Evolutionary conservation across 2,329 filamentous ascomycete genomes (phyloP), one percentile per base, ranked within the genome.

Genomic region (Madurella fahalii): DNA sequence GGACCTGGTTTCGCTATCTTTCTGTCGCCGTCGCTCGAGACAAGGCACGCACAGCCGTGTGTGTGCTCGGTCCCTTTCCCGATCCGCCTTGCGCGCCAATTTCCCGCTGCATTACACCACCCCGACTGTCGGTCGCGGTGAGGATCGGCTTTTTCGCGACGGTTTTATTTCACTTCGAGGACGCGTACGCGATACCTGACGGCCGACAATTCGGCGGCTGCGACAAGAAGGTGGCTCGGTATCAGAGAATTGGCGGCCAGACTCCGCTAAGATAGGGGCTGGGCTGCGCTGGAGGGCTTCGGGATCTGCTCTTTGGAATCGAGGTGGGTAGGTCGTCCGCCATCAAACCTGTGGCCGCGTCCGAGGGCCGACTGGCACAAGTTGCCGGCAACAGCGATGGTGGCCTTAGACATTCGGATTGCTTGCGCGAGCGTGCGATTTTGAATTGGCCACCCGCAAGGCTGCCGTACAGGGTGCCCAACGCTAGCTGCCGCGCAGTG

Each of bases 21-120:
- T 53, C 40, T 55, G 40, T 47, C 44, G 39, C 54, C 45, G 30
- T 47, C 47, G 48, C 41, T 55, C 52, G 45, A 60, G 48, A 42
- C 50, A 57, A 53, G 50, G 53, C 57, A 56, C 59, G 56, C 57
- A 53, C 41, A 61, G 54, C 34, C 58, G 59, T 60, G 61, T 32
- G 42, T 39, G 56, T 58, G 57, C 54, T 61, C 47, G 49, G 59
- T 55, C 58, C 53, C 49, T 47, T 51, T 55, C 40, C 47, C 56
- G 51, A 58, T 53, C 60, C 49, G 44, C 53, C 58, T 56, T 55
- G 58, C 63, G 58, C 57, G 60, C 60, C 63, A 60, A 60, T 63
- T 62, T 61, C 58, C 61, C 54, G 43, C 55, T 51, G 48, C 44
- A 41, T 47, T 25, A 25, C 25, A 25, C 25, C 25, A 25, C 3